Conservation (phyloP, 2,329 filamentous ascomycete genomes). For the Fusarium luffae region DNA sequence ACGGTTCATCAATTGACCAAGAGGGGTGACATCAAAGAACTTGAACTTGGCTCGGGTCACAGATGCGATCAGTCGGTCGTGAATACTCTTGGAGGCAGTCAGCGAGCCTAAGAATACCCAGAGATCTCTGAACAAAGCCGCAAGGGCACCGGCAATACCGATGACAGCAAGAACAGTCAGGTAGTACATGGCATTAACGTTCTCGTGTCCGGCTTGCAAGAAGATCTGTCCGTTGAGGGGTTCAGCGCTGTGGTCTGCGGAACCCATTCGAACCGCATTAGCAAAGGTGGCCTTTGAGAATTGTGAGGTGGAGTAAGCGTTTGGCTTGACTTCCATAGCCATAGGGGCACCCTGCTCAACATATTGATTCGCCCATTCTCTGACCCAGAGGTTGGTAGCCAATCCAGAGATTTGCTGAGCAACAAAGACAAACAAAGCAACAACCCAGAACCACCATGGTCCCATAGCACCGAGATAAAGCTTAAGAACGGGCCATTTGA, state of each 20-base stretch:
- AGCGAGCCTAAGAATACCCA: constrained; percentile 94
- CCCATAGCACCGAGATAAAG: constrained; percentile 93
- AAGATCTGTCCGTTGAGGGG: constrained; percentile 7
- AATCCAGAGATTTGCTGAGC: constrained; percentile 87
- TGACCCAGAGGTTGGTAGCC: constrained; percentile 93
- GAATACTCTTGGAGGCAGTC: constrained; percentile 85
- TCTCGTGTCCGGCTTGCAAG: constrained; percentile 31
- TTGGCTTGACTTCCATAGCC: constrained; percentile 35
- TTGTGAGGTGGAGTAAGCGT: constrained; percentile 42
- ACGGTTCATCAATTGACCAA: constrained; percentile 96
- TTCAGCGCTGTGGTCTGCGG: constrained; percentile 24
- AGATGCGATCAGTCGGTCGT: constrained; percentile 79
- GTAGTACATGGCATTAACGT: constrained; percentile 87
- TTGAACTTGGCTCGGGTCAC: constrained; percentile 93
- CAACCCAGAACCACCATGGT: constrained; percentile 93
- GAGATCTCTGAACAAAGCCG: constrained; percentile 84
- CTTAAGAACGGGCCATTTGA: constrained; percentile 86
- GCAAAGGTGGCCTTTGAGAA: constrained; percentile 50
- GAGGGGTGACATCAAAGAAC: constrained; percentile 96
- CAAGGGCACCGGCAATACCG: constrained; percentile 79
- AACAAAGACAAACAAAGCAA: constrained; percentile 79
- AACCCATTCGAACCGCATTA: constrained; percentile 54
- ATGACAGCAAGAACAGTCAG: constrained; percentile 84
- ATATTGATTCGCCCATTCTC: constrained; percentile 95
- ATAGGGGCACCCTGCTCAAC: constrained; percentile 50